A percentile compares a stretch with the other conserved stretches of the same genome.
Evolutionary conservation across 257 asterid genomes (phyloP).

Genomic region (Primulina eburnea): DNA sequence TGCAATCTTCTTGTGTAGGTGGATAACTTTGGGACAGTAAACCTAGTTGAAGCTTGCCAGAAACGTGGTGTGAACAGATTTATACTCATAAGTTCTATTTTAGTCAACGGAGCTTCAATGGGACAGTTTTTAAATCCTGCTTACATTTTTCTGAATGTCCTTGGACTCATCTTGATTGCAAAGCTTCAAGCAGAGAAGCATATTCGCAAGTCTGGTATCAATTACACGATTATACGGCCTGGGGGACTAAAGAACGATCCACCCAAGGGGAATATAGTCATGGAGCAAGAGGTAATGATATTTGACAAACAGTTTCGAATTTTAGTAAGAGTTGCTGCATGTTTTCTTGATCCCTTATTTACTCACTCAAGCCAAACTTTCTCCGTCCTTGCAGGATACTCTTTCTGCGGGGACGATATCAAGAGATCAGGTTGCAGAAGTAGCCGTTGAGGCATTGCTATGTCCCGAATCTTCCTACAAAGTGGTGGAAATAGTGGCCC

Average conservation of each 20-base stretch:
- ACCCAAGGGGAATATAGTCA: constrained; percentile 76
- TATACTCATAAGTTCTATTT: constrained; percentile 80
- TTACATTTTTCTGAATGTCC: constrained; percentile 75
- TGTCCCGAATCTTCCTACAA: constrained; percentile 68
- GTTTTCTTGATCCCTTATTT: not conserved
- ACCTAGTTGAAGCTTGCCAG: constrained; percentile 91
- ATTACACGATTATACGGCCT: constrained; percentile 89
- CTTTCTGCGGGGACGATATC: constrained; percentile 82
- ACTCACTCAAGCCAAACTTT: constrained; percentile 6
- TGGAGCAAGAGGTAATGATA: constrained; percentile 80
- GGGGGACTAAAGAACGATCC: constrained; percentile 90
- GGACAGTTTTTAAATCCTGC: constrained; percentile 89
- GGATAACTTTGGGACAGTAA: constrained; percentile 89
- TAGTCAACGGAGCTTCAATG: constrained; percentile 97
- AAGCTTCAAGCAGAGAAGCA: constrained; percentile 93
- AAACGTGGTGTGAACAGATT: constrained; percentile 71
- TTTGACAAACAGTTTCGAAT: constrained; percentile 2
- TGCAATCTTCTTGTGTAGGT: constrained; percentile 46
- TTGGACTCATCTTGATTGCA: constrained; percentile 81
- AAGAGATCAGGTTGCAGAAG: constrained; percentile 92
- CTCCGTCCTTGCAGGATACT: constrained; percentile 56
- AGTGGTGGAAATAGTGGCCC: constrained; percentile 86
- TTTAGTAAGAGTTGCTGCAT: not conserved
- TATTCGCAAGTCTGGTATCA: constrained; percentile 85
- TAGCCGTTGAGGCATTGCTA: constrained; percentile 82